Base-by-base conservation (phyloP, 1,139 yeast species). In the Saccharomyces pastorianus region DNA sequence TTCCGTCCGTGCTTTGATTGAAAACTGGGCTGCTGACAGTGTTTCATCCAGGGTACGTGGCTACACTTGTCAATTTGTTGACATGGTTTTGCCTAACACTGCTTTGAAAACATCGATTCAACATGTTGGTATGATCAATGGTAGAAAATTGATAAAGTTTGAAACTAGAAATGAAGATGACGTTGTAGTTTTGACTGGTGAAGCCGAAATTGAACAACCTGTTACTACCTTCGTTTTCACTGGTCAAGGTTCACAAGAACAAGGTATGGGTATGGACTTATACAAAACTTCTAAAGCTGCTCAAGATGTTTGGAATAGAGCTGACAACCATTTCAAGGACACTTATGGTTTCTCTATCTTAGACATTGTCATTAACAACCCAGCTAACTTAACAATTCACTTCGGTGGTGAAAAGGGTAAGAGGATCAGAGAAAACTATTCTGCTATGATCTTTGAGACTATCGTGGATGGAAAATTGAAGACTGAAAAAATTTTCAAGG, bases 251-350 rank as follows among this genome's bases (percentile, higher is more conserved):
- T 91, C 99, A 57, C 99, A 93, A 76, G 99, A 95, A 74, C 99
- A 95, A 78, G 98, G 98, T 71, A 93, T 93, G 99, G 99, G 99
- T 78, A 93, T 93, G 99, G 99, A 95, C 74, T 81, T 93, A 70
- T 93, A 93, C 74, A 85, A 84, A 61, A 80, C 89, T 51, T 88
- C 96, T 53, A 89, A 82, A 47, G 97, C 95, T 71, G 99, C 99
- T 56, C 85, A 84, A 68, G 83, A 82, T 60, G 98, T 93, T 59
- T 93, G 99, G 99, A 98, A 93, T 73, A 87, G 90, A 71, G 99
- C 99, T 58, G 99, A 93, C 71, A 73, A 75, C 59, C 99, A 95
- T 73, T 93, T 95, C 79, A 80, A 89, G 71, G 80, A 84, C 71
- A 90, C 91, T 72, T 93, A 93, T 69, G 99, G 99, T 59, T 93